Percentiles rank a stretch among this genome's conserved stretches.
Evolutionary conservation across 257 asterid genomes (phyloP).

Genomic region (Solanum sparsipilum): DNA sequence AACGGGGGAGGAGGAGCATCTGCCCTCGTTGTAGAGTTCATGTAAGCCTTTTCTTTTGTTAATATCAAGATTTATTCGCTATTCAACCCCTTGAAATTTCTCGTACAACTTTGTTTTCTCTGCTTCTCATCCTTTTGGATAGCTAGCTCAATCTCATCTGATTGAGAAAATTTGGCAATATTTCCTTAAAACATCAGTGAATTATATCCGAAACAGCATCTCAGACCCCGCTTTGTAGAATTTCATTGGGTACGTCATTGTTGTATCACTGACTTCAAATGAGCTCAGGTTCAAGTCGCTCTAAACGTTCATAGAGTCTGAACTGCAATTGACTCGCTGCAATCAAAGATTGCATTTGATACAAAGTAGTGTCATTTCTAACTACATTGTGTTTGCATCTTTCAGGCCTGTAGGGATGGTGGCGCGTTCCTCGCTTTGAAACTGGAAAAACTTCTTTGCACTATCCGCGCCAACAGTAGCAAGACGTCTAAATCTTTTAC

Average conservation of each 20-base stretch:
- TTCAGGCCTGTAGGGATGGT: conserved; percentile 30
- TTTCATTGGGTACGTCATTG: not conserved
- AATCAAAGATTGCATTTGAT: not conserved
- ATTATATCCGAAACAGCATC: not conserved
- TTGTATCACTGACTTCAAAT: not conserved
- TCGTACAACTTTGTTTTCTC: not conserved
- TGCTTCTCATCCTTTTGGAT: not conserved
- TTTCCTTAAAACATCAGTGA: not conserved
- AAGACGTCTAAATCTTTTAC: not conserved
- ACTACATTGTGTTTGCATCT: not conserved
- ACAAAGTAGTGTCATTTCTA: not conserved
- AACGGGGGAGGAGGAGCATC: conserved; percentile 99
- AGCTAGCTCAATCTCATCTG: not conserved
- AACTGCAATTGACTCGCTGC: not conserved
- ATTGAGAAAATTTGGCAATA: not conserved
- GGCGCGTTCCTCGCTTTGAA: conserved; percentile 36
- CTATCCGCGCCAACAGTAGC: not conserved
- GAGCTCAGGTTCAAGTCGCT: not conserved
- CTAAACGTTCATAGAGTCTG: not conserved
- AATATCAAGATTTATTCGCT: conserved; percentile 8
- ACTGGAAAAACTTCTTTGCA: not conserved
- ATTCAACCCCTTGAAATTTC: not conserved
- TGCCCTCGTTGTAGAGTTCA: conserved; percentile 67
- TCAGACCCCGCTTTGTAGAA: not conserved
- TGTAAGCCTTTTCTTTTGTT: conserved; percentile 22